These are phyloP conservation scores for Leucosporidium scottii DNA, from an alignment of 768 basidiomycete species.

Conservation along the genomic window DNA sequence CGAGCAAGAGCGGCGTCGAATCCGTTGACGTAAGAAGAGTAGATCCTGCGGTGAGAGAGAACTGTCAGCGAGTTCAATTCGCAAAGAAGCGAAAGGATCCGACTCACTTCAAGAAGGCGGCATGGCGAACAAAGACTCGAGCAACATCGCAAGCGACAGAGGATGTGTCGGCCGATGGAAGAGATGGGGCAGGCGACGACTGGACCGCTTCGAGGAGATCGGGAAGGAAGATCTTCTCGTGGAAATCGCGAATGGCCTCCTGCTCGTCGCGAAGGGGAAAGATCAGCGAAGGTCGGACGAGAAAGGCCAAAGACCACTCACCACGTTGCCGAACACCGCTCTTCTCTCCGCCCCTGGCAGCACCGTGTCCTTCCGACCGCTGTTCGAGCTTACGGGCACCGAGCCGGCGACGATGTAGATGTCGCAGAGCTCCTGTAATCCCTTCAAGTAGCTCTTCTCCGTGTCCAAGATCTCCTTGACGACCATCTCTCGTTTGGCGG, in stretches of 20 bases:
- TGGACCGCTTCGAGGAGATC: constrained; percentile 66
- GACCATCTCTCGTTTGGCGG: constrained; percentile 70
- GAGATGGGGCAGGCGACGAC: too few relatives aligned
- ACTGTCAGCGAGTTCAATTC: not conserved
- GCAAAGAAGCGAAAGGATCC: not conserved
- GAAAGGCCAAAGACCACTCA: not conserved
- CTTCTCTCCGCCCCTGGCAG: constrained; percentile 79
- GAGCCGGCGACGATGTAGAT: constrained; percentile 87
- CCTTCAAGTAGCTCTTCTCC: constrained; percentile 87
- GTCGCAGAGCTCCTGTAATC: constrained; percentile 85
- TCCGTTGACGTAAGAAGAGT: constrained; percentile 96
- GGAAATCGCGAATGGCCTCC: constrained; percentile 84
- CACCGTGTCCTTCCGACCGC: constrained; percentile 70
- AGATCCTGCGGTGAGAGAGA: constrained; percentile 53
- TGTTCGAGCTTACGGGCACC: constrained; percentile 58
- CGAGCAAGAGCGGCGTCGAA: constrained; percentile 88
- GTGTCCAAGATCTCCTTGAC: constrained; percentile 91
- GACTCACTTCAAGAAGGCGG: constrained; percentile 74
- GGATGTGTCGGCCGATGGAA: too few relatives aligned
- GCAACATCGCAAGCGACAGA: constrained; percentile 72
- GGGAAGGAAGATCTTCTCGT: constrained; percentile 85
- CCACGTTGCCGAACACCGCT: constrained; percentile 79
- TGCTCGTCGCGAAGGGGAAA: not conserved
- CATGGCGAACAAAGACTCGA: constrained; percentile 82
- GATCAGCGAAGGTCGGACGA: not conserved